Evolutionary conservation across 306 rosid species (phyloP), one percentile per base, ranked within the genome.

Genomic region (Trichosanthes cucumerina): DNA sequence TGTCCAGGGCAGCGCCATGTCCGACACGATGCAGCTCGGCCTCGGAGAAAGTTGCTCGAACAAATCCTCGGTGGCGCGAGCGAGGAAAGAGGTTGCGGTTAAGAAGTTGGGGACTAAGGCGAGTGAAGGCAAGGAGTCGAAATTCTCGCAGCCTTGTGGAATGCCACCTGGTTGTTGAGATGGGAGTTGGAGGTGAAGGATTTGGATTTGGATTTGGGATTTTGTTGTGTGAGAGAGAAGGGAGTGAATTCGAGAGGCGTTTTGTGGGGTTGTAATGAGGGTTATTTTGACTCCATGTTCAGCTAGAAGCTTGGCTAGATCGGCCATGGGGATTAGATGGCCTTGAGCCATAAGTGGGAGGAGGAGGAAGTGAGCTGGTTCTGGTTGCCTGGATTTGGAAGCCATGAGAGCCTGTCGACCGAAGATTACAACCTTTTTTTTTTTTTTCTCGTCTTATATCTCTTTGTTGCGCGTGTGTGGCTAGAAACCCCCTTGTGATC

Each of bases 21-120:
- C 92, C 12, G 96, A 88, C 47, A 91, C 86, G 34, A 92, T 81
- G 82, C 94, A 90, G 78, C 75, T 76, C 38, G 97, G 97, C 19
- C 53, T 75, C 0, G 91, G 91, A n/a, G 65, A 76, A 0, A 92
- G 64, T 9, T 64, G 62, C 7, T 70, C 16, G 13, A 90, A 85
- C 81, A 83, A 24, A 19, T 79, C 57, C 50, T 87, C 89, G 0
- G 80, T 88, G 2, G 82, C 85, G 41, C 76, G 56, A 9, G 79
- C 84, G 1, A 92, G 82, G 52, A 79, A 49, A n/a, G 78, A 46
- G 2, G 80, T 75, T 54, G 85, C 84, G 0, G 16, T 14, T 39
- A 77, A 80, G 77, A 92, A 85, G 6, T 76, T 60, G 4, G 10
- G 14, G 14, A 43, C 57, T 75, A 89, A 43, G 12, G 54, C 38